Base-by-base conservation (phyloP, 768 basidiomycete genomes). In the Termitomyces sp. region DNA sequence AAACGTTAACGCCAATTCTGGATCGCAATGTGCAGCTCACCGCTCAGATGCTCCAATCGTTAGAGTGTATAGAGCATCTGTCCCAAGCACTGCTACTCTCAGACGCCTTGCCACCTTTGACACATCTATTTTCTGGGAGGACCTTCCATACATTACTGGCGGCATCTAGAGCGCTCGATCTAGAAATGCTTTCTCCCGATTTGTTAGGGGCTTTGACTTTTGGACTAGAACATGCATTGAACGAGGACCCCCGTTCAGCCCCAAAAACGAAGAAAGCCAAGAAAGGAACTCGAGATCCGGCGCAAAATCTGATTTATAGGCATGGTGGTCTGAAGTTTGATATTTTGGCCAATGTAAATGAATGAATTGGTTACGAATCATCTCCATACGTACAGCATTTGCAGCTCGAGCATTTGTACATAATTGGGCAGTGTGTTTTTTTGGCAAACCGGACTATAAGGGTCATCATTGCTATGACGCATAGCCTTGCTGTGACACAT, bases 1-100 rank as follows among this genome's bases (percentile, higher is more conserved):
- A 64, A 22, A 6, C 16, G 3, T 57, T 56, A 0, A 76, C 79
- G 5, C 72, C 75, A 0, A 69, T 85, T 22, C 65, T 68, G 18
- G 83, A 88, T 63, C 76, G 88, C 5, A 80, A 83, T 61, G 70
- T 90, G 40, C 89, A 91, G 60, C 75, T 91, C 15, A 72, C 75
- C 48, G 87, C 88, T 0, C 89, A 93, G 60, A 63, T 80, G 12
- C 67, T 83, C 3, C 75, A 77, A 64, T 78, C 86, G 5, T 61
- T 85, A 6, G 85, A 89, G 55, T 75, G 76, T 32, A 73, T 89
- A 41, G 79, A 80, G 25, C 76, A 82, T 42, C 73, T 93, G 16
- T 73, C 81, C 0, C 82, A 91, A 60, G 76, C 80, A 13, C 68
- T 92, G 36, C 72, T 89, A 9, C 70, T 93, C 43, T 65, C 75